These are phyloP conservation scores for Helichrysum umbraculigerum DNA, from an alignment of 129 eudicot species.

Conservation along the genomic window DNA sequence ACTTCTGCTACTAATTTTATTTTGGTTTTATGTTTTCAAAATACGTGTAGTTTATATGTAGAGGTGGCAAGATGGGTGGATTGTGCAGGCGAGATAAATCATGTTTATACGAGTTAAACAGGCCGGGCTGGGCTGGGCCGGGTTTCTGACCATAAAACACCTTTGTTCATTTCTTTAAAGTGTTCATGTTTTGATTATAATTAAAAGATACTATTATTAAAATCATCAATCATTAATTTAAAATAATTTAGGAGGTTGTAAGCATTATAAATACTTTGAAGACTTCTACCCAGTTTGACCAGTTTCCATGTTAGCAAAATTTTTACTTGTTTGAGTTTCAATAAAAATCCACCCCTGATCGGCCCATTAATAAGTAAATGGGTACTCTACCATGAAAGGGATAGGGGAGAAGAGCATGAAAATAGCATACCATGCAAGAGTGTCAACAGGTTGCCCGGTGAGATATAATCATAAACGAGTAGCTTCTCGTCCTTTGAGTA, in stretches of 20 bases:
- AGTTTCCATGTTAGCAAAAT: not conserved
- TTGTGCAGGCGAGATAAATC: not conserved
- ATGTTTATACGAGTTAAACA: not conserved
- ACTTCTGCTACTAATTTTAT: too few relatives aligned
- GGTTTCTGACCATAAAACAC: not conserved
- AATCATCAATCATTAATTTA: not conserved
- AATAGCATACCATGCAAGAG: constrained; percentile 61
- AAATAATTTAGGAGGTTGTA: not conserved
- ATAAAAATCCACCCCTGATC: not conserved
- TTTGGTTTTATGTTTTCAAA: too few relatives aligned
- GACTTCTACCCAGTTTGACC: not conserved
- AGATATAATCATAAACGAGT: constrained; percentile 59
- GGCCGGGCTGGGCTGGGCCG: not conserved
- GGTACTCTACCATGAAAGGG: not conserved
- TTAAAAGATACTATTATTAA: not conserved
- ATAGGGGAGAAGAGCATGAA: not conserved
- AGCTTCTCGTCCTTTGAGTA: constrained; percentile 83
- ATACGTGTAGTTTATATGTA: not conserved
- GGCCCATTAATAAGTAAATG: too few relatives aligned
- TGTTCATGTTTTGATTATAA: not conserved
- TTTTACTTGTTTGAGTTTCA: not conserved
- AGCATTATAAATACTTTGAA: not conserved
- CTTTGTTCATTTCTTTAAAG: not conserved
- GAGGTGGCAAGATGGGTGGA: too few relatives aligned
- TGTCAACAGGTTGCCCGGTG: constrained; percentile 60